Evolutionary conservation across 371 early-diverging fungal genomes (phyloP).

Genomic region (Mucor sp.): DNA sequence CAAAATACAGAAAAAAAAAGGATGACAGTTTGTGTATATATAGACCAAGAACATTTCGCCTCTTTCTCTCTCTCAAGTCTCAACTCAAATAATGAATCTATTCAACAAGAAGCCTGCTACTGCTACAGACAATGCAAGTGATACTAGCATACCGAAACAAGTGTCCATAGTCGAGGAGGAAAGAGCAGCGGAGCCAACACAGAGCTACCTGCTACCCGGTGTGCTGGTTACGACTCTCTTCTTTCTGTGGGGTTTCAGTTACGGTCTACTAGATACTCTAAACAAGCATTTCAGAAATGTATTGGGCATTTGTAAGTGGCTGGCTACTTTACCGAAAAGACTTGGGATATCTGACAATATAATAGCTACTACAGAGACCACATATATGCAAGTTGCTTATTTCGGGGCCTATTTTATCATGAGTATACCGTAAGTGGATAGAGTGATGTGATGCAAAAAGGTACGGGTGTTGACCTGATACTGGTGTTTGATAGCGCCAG

Average conservation of each 20-base stretch:
- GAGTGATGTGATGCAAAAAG: neutral
- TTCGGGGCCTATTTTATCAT: constrained; percentile 53
- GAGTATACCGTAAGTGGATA: constrained; percentile 47
- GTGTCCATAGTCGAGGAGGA: neutral
- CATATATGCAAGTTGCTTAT: constrained; percentile 53
- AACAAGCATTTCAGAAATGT: constrained; percentile 51
- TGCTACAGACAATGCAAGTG: neutral
- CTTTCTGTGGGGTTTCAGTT: constrained; percentile 55
- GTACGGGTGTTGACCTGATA: neutral
- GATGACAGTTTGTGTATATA: constrained; percentile 1
- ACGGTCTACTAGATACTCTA: constrained; percentile 48
- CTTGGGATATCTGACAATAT: neutral
- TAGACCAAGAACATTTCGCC: neutral
- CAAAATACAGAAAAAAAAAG: neutral
- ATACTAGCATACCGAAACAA: neutral
- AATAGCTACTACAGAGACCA: constrained; percentile 46
- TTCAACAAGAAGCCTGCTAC: neutral
- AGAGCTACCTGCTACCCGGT: constrained; percentile 23
- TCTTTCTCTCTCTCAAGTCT: neutral
- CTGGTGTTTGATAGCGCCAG: constrained; percentile 32
- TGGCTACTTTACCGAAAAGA: neutral
- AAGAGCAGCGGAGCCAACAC: neutral
- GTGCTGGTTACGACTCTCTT: constrained; percentile 44
- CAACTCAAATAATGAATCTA: neutral
- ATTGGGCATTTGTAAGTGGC: constrained; percentile 39